Base-by-base conservation (phyloP, 495 filamentous ascomycete species). In the Mycothermus thermophilus region DNA sequence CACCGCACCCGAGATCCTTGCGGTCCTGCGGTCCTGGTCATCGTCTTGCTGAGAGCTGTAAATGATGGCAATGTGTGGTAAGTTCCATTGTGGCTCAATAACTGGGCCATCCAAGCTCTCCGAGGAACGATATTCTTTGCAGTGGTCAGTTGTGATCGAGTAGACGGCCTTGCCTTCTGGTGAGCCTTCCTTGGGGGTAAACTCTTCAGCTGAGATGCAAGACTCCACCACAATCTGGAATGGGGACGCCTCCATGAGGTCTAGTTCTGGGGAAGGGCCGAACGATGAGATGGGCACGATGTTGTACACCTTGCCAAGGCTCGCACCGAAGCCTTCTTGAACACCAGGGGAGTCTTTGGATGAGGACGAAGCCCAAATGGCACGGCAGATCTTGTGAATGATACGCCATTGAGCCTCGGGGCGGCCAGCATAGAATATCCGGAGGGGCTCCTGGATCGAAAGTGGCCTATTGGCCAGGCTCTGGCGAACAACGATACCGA, bases 141-240 rank as follows among this genome's bases (percentile, higher is more conserved):
- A 63, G 24, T 78, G 71, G 43, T 79, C 76, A 35, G 83, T 57
- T 14, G 57, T 67, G 42, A 86, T 43, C 18, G 61, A 64, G 36
- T 55, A 59, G 15, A 43, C 33, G 6, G 30, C 38, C 15, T 48
- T 20, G 5, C 17, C 8, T 5, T 31, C 12, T 29, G 37, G 21
- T 6, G 34, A 29, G 11, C 17, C 9, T 35, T 52, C 57, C 12
- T 60, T 54, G 20, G 54, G 54, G 27, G 57, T 47, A 10, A 66
- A 50, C 5, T 57, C 60, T 15, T 54, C 53, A 14, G 78, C 79
- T 10, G 59, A 62, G 24, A 63, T 63, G 46, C 80, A 85, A 34
- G 82, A 73, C 39, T 85, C 78, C 14, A 86, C 76, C 37, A 75
- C 72, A 41, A 86, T 71, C 46, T 84, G 79, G 18, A 75, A 70